Evolutionary conservation across 768 basidiomycete genomes (phyloP).

Genomic region (Macrolepiota dolichaula): DNA sequence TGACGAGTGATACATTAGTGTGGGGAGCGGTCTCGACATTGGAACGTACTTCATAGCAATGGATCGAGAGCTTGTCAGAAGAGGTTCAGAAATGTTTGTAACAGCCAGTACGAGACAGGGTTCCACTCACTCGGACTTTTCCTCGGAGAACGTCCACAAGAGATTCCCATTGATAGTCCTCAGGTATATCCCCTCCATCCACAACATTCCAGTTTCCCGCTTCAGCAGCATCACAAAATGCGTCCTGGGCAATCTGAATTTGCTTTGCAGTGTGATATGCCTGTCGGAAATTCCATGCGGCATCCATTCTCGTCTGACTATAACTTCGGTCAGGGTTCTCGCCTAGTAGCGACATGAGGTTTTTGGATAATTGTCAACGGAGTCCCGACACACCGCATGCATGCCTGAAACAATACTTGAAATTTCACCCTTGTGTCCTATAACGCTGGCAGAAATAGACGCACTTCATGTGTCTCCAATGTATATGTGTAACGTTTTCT

Average conservation of each 20-base stretch:
- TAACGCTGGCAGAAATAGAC: conserved; percentile 8
- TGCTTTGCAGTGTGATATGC: conserved; percentile 69
- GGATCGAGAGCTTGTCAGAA: conserved; percentile 29
- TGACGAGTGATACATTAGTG: conserved; percentile 18
- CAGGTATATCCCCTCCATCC: conserved; percentile 40
- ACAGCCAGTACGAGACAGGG: background rate
- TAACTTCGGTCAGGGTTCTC: conserved; percentile 57
- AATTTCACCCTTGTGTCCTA: conserved; percentile 1
- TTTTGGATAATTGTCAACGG: conserved; percentile 13
- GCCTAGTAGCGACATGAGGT: conserved; percentile 24
- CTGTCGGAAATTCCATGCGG: conserved; percentile 63
- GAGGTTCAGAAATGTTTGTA: background rate
- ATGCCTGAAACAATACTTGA: conserved; percentile 37
- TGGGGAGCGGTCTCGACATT: background rate
- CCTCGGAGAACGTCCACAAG: conserved; percentile 72
- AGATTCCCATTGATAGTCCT: conserved; percentile 67
- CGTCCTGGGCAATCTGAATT: conserved; percentile 66
- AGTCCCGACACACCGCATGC: conserved; percentile 50
- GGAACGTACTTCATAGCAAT: conserved; percentile 37
- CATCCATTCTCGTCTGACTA: conserved; percentile 55
- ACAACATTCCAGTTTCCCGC: conserved; percentile 42
- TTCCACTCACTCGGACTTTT: conserved; percentile 56
- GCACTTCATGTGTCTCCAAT: conserved; percentile 79
- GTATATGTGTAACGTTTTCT: conserved; percentile 29
- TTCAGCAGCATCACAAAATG: conserved; percentile 52